Evolutionary conservation across 2,329 filamentous ascomycete species (phyloP).

Genomic region (Paecilomyces fulvus): DNA sequence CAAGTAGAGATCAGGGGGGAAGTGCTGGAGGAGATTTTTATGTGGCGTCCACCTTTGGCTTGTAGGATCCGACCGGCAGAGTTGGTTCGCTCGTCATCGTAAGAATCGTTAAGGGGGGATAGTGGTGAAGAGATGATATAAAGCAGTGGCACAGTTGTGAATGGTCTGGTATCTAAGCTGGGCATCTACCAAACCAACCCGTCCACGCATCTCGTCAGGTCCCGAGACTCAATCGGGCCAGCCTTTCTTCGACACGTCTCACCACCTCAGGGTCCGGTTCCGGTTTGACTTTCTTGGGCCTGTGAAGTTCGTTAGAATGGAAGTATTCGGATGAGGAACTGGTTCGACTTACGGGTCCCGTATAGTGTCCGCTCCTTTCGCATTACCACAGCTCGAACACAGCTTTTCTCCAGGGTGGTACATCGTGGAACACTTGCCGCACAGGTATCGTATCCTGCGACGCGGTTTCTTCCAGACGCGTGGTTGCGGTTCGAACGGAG

Average conservation of each 20-base stretch:
- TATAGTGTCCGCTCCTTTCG: constrained; percentile 32
- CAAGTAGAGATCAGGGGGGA: background rate
- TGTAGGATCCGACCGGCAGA: background rate
- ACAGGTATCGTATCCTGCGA: constrained; percentile 33
- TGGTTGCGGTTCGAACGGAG: constrained; percentile 22
- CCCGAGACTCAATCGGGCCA: constrained; percentile 18
- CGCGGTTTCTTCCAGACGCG: constrained; percentile 31
- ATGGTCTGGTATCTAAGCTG: background rate
- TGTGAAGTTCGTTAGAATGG: constrained; percentile 11
- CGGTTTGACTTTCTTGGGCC: constrained; percentile 32
- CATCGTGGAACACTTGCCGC: constrained; percentile 29
- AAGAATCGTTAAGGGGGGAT: background rate
- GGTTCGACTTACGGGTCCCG: constrained; percentile 31
- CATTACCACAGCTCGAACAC: constrained; percentile 33
- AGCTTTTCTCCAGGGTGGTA: constrained; percentile 23
- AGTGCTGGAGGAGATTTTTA: background rate
- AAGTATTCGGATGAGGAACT: constrained; percentile 2
- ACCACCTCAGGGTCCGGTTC: constrained; percentile 32
- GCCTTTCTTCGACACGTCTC: constrained; percentile 29
- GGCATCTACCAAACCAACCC: background rate
- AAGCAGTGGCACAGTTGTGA: background rate
- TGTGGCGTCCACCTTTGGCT: background rate
- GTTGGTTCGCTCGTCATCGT: background rate
- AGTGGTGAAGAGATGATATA: background rate
- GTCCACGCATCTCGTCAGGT: background rate